phyloP scores from a whole-genome alignment of 78 protist species.

The Dictyostelium firmibasis region DNA sequence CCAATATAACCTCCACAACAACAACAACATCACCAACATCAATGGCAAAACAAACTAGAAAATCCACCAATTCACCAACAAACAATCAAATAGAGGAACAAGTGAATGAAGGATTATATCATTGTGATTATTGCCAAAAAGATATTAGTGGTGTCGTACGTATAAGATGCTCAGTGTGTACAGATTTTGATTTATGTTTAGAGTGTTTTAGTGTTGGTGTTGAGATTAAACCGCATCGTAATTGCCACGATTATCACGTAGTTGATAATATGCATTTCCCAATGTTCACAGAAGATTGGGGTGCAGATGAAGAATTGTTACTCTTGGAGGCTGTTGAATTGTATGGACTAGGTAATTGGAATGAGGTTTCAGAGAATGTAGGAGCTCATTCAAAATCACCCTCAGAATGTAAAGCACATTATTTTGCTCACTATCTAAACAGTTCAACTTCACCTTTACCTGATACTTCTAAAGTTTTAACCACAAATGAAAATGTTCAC shows the following conservation, averaged over 20 bases:
- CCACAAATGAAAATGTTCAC: slow-evolving; percentile 50
- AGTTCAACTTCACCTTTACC: slow-evolving; percentile 66
- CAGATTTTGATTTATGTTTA: slow-evolving; percentile 79
- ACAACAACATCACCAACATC: background rate
- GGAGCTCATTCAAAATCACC: slow-evolving; percentile 71
- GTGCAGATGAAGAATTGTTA: slow-evolving; percentile 78
- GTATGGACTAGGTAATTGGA: slow-evolving; percentile 80
- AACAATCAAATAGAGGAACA: background rate
- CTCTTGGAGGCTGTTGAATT: slow-evolving; percentile 77
- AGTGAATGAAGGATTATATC: slow-evolving; percentile 39
- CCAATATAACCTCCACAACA: too few species aligned
- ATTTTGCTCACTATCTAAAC: slow-evolving; percentile 68
- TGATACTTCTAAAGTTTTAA: slow-evolving; percentile 23
- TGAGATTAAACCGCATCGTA: slow-evolving; percentile 76
- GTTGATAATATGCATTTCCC: slow-evolving; percentile 76
- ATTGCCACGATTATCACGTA: slow-evolving; percentile 66
- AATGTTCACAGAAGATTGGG: slow-evolving; percentile 77
- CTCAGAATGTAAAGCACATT: slow-evolving; percentile 76
- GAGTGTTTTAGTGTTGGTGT: slow-evolving; percentile 83
- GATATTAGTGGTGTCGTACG: slow-evolving; percentile 57
- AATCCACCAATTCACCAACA: background rate
- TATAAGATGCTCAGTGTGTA: slow-evolving; percentile 64
- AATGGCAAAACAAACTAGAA: background rate
- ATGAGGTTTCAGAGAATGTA: slow-evolving; percentile 73
- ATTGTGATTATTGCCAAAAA: slow-evolving; percentile 78